Conservation (phyloP, 1,284 basidiomycete genomes). For the Leccinum olivaceoglutinosum region DNA sequence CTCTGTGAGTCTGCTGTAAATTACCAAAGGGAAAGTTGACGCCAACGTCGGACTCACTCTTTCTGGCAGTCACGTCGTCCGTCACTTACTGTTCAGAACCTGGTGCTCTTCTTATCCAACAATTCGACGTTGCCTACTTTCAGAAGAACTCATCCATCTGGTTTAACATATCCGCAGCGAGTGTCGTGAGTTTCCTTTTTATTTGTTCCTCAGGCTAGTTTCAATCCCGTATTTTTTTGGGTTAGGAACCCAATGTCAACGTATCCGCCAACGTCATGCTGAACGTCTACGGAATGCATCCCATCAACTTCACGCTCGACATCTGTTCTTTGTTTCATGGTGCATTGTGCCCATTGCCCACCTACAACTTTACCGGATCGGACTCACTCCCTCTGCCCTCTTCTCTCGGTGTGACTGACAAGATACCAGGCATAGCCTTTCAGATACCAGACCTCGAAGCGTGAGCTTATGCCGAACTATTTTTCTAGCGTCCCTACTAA, state of each 20-base stretch:
- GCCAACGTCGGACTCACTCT: neutral
- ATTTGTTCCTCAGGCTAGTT: slow-evolving; percentile 19
- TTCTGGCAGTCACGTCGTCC: slow-evolving; percentile 66
- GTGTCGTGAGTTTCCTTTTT: slow-evolving; percentile 48
- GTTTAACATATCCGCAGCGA: slow-evolving; percentile 73
- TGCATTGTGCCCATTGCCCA: slow-evolving; percentile 83
- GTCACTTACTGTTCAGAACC: slow-evolving; percentile 86
- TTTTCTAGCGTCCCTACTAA: slow-evolving; percentile 5
- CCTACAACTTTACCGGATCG: slow-evolving; percentile 80
- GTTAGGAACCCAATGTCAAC: slow-evolving; percentile 66
- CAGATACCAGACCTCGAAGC: slow-evolving; percentile 90
- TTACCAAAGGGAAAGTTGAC: neutral
- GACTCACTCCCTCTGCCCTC: slow-evolving; percentile 73
- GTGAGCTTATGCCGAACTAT: slow-evolving; percentile 13
- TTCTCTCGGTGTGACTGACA: slow-evolving; percentile 44
- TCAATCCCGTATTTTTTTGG: slow-evolving; percentile 18
- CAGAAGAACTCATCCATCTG: slow-evolving; percentile 63
- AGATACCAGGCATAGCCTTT: slow-evolving; percentile 80
- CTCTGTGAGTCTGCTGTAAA: slow-evolving; percentile 46
- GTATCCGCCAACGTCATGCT: slow-evolving; percentile 76
- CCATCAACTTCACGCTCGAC: slow-evolving; percentile 74
- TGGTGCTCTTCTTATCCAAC: slow-evolving; percentile 72
- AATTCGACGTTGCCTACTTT: slow-evolving; percentile 77
- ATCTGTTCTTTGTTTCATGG: slow-evolving; percentile 74
- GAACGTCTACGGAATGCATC: slow-evolving; percentile 77